phyloP scores from a whole-genome alignment of 495 filamentous ascomycete genomes.

The Apiosordaria backusii region DNA sequence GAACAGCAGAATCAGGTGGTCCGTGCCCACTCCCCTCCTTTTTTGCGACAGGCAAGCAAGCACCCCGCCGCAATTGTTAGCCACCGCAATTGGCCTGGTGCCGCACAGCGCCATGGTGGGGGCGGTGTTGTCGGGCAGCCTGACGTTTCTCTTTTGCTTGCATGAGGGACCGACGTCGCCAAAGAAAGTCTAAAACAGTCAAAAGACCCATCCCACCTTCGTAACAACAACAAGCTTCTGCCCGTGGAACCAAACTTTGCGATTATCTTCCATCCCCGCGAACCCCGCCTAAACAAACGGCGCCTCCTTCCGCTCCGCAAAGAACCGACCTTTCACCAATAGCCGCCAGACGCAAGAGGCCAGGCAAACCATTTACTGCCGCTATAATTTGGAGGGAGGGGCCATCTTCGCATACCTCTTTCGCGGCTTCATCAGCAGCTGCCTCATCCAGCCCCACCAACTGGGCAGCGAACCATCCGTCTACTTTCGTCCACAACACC shows the following conservation, averaged over 20 bases:
- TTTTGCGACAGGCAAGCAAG: slow-evolving; percentile 7
- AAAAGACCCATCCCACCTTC: slow-evolving; percentile 15
- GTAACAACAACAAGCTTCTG: neutral
- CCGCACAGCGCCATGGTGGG: slow-evolving; percentile 5
- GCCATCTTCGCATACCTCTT: neutral
- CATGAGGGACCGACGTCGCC: slow-evolving; percentile 11
- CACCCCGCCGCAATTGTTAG: slow-evolving; percentile 3
- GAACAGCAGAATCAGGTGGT: slow-evolving; percentile 4
- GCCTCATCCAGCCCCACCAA: neutral
- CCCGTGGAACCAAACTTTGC: neutral
- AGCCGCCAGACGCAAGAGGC: neutral
- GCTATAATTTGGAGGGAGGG: neutral
- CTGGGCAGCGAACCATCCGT: neutral
- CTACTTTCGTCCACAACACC: neutral
- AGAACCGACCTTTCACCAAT: neutral
- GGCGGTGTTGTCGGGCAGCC: slow-evolving; percentile 20
- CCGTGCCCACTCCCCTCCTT: slow-evolving; percentile 16
- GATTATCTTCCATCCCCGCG: neutral
- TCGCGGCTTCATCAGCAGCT: neutral
- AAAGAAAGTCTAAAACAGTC: slow-evolving; percentile 12
- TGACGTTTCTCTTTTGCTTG: slow-evolving; percentile 25
- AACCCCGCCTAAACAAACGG: neutral
- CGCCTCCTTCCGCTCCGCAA: neutral
- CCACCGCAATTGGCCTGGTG: neutral
- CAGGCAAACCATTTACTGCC: neutral